A percentile compares a stretch with the other conserved stretches of the same genome.
Conservation (phyloP, 139 green algal genomes). For the Pleodorina starrii region DNA sequence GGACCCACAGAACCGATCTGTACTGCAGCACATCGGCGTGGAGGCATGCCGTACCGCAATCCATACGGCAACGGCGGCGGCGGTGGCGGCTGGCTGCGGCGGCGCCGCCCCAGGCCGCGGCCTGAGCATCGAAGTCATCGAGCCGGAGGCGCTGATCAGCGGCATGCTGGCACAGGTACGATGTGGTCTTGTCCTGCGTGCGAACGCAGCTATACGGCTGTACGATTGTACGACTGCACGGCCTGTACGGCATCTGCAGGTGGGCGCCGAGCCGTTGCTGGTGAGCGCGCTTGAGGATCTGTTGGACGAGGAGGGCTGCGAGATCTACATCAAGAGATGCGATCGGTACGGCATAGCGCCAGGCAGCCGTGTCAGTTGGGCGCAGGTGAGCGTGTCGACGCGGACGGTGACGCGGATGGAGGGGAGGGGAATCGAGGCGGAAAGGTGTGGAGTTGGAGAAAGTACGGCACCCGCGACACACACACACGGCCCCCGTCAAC, state of each 20-base stretch:
- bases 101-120: neutral
- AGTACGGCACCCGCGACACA: neutral
- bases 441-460: neutral
- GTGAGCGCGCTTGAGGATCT: slow-evolving; percentile 2
- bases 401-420: too few relatives aligned
- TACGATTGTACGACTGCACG: neutral
- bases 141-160: slow-evolving; percentile 27
- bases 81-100: neutral
- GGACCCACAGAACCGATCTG: slow-evolving; percentile 11
- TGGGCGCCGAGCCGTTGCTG: slow-evolving; percentile 16
- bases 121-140: slow-evolving; percentile 17
- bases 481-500: too few relatives aligned
- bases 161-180: slow-evolving; percentile 40
- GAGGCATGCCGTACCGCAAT: neutral
- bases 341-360: slow-evolving; percentile 15
- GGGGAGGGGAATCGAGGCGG: neutral
- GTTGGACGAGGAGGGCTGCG: slow-evolving; percentile 39
- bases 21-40: slow-evolving; percentile 23
- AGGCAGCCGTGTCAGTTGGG: neutral
- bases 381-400: slow-evolving; percentile 23
- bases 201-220: neutral
- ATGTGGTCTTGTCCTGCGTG: too few relatives aligned
- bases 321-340: slow-evolving; percentile 30
- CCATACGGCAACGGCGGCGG: neutral
- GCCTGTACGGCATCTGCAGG: neutral